Base-by-base conservation (phyloP, 805 yeast genomes). In the Cyberlindnera misumaiensis region DNA sequence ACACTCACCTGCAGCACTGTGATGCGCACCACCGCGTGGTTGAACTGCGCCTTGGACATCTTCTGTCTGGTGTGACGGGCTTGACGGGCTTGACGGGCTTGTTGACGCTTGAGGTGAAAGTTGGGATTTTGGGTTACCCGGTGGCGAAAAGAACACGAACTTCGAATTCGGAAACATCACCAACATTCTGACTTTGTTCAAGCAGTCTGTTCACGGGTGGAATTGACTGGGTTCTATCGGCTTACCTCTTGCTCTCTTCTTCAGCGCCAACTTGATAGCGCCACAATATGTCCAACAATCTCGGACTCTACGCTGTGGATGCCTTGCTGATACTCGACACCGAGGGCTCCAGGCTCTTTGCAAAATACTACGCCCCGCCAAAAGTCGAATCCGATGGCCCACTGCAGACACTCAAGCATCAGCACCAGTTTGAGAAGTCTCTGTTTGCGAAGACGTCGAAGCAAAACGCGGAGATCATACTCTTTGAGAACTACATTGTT, bases 311-410 rank as follows among this genome's bases (percentile, higher is more conserved):
- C 67, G 71, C 96, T 7, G 79, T 90, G 36, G 73, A 83, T 29
- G 93, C 96, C 4, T 69, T 83, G 32, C 63, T 90, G 49, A 74
- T 93, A 48, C 73, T 93, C 48, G 97, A 89, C 60, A 75, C 68
- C 51, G 82, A 80, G 40, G 96, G 95, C 12, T 72, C 77, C 40
- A 69, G 97, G 51, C 64, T 93, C 30, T 83, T 75, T 54, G 81
- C 95, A 46, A 89, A 89, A 56, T 93, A 90, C 69, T 90, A 82
- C 66, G 67, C 70, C 36, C 75, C 82, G 10, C 83, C 87, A 29
- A 45, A 43, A 40, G 16, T 15, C 47, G 61, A 53, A 29, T 62
- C 62, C 32, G 18, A 36, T 5, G n/a, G 35, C n/a, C 49, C 49
- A 26, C 48, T 56, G 11, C 35, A 51, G 6, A 64, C 63, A 15